Percentiles rank a stretch among this genome's conserved stretches.
These are phyloP conservation scores for Solanum hybrid DNA, from an alignment of 305 asterid genomes.

Conservation along the genomic window DNA sequence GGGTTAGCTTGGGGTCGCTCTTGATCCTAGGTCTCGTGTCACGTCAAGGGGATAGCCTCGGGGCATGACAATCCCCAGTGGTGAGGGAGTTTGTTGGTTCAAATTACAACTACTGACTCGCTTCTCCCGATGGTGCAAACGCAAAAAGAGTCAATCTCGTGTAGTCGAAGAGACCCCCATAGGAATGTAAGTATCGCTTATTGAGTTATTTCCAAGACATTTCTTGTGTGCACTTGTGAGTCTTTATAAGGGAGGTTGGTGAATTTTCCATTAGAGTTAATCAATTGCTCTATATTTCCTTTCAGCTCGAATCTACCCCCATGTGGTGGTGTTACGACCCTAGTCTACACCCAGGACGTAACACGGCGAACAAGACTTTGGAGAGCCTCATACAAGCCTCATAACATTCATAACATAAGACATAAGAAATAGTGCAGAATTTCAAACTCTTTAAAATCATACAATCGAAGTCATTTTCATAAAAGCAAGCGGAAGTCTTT, in stretches of 20 bases:
- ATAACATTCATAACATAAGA: no score
- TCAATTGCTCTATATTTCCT: background rate
- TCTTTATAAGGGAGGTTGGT: background rate
- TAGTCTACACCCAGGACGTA: no score
- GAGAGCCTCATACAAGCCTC: no score
- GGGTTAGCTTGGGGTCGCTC: no score
- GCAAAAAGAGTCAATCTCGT: background rate
- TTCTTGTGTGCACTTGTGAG: background rate
- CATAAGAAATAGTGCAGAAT: no score
- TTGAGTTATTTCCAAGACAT: background rate
- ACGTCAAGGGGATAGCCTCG: no score
- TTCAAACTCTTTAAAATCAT: no score
- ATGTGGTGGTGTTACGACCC: no score
- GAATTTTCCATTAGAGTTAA: background rate
- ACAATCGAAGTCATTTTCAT: no score
- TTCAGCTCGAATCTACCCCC: background rate
- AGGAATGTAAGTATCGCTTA: background rate
- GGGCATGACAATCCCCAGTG: background rate
- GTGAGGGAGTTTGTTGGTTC: background rate
- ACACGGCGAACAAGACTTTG: no score
- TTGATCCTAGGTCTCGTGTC: no score
- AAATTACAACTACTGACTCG: background rate
- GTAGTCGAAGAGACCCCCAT: background rate
- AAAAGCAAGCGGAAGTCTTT: no score
- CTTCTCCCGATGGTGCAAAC: background rate